A percentile compares a stretch with the other conserved stretches of the same genome.
Conservation (phyloP, 2,329 filamentous ascomycete species). For the Sphaerulina vaccinii region DNA sequence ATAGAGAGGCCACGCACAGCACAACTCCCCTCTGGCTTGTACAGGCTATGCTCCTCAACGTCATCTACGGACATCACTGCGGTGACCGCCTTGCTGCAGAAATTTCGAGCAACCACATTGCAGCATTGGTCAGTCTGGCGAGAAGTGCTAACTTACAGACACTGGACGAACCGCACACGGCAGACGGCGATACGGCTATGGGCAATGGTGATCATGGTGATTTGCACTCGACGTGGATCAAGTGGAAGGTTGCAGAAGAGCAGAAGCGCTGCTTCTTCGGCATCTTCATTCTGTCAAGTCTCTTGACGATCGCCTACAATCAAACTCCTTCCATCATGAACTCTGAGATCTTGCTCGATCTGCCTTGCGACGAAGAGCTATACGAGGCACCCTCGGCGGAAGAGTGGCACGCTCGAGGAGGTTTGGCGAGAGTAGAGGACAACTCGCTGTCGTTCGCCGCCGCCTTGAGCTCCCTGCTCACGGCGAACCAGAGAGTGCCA, state of each 20-base stretch:
- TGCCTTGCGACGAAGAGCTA: conserved; percentile 90
- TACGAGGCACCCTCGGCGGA: conserved; percentile 81
- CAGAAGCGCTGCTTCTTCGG: conserved; percentile 89
- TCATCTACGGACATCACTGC: conserved; percentile 93
- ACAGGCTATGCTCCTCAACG: conserved; percentile 93
- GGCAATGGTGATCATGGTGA: conserved; percentile 28
- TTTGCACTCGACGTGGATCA: conserved; percentile 76
- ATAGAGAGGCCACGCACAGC: conserved; percentile 43
- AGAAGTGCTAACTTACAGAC: conserved; percentile 77
- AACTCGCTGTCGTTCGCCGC: conserved; percentile 76
- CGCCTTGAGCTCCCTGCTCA: conserved; percentile 76
- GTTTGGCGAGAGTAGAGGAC: conserved; percentile 65
- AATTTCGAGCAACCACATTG: conserved; percentile 88
- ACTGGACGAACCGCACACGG: conserved; percentile 14
- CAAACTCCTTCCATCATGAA: conserved; percentile 88
- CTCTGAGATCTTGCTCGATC: conserved; percentile 83
- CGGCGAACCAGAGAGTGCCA: conserved; percentile 63
- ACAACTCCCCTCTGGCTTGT: conserved; percentile 86
- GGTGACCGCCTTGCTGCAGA: conserved; percentile 87
- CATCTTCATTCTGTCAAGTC: conserved; percentile 86
- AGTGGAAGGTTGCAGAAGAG: conserved; percentile 86
- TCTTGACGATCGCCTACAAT: conserved; percentile 90
- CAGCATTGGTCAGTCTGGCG: conserved; percentile 84
- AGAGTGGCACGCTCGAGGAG: conserved; percentile 77
- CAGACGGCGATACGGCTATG: conserved; percentile 24